Base-by-base conservation (phyloP, 345 rosid genomes). In the Hibiscus tridactylites region DNA sequence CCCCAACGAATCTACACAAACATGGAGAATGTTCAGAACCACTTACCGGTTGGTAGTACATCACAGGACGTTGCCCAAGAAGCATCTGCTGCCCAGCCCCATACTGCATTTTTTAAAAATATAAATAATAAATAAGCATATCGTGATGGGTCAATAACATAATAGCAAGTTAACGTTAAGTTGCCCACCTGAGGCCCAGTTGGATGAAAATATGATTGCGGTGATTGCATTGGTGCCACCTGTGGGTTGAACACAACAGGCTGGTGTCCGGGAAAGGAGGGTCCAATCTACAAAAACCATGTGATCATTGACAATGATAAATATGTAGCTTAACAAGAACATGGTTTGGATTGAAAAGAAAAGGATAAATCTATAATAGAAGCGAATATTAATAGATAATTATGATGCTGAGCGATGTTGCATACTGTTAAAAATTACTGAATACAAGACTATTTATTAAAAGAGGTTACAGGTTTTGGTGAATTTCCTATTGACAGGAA, bases 171-270 rank as follows among this genome's bases (percentile, higher is more conserved):
- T 13, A 39, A 19, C 28, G 19, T 13, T 64, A 37, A 74, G 89
- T 87, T 77, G 56, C 85, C 92, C 62, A 93, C 98, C 91, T 88
- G 94, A 71, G 89, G 88, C 75, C 88, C 96, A 75, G 75, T 81
- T 56, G 93, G 92, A 73, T 87, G 96, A 72, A 87, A 85, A 85
- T 88, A 94, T 42, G 90, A 72, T 77, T 81, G 93, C 6, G 86
- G 85, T 37, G 89, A 61, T 56, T 85, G 96, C 79, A 85, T 50
- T 35, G 88, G 85, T 64, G 90, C 78, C 73, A 76, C 80, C 78
- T 79, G 93, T 6, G 83, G 81, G 74, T 85, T 90, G 80, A 81
- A 90, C 60, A 91, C 76, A 60, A 90, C 83, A 65, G 88, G 93
- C 71, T 86, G 96, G 59, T 87, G 97, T 19, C 88, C 88, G 63